Evolutionary conservation across 192 early-diverging fungal genomes (phyloP).

Genomic region (Entophlyctis luteolus): DNA sequence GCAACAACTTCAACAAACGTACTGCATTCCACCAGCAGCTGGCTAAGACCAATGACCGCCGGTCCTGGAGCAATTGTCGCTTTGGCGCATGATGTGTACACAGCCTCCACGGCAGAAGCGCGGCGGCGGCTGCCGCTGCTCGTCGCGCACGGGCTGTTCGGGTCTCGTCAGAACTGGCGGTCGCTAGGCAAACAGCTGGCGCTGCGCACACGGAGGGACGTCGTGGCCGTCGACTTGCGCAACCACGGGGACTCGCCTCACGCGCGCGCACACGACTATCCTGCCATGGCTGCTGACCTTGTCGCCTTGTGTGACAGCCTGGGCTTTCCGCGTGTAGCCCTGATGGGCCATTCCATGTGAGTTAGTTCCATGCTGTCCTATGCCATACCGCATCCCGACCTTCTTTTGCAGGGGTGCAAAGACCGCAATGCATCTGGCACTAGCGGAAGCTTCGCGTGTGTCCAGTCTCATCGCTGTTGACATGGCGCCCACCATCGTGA

Average conservation of each 20-base stretch:
- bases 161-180: slow-evolving; percentile 29
- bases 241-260: slow-evolving; percentile 94
- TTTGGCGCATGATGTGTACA: not conserved
- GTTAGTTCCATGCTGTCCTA: not conserved
- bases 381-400: not conserved
- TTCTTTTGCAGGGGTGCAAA: slow-evolving; percentile 38
- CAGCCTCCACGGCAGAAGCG: not conserved
- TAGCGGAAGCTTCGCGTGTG: slow-evolving; percentile 22
- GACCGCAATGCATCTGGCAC: slow-evolving; percentile 43
- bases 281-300: slow-evolving; percentile 78
- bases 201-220: slow-evolving; percentile 54
- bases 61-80: too few relatives aligned
- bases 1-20: too few relatives aligned
- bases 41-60: too few relatives aligned
- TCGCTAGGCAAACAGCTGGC: slow-evolving; percentile 74
- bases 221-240: slow-evolving; percentile 78
- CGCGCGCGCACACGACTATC: slow-evolving; percentile 57
- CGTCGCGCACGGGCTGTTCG: slow-evolving; percentile 21
- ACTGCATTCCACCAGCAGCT: too few relatives aligned
- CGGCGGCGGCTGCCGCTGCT: not conserved
- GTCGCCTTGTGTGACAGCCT: slow-evolving; percentile 63
- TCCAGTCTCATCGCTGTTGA: slow-evolving; percentile 45
- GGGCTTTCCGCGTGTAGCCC: not conserved
- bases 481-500: slow-evolving; percentile 37
- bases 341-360: slow-evolving; percentile 88